These are phyloP conservation scores for Fusarium veterinarium DNA, from an alignment of 2,329 filamentous ascomycete genomes.

Conservation along the genomic window DNA sequence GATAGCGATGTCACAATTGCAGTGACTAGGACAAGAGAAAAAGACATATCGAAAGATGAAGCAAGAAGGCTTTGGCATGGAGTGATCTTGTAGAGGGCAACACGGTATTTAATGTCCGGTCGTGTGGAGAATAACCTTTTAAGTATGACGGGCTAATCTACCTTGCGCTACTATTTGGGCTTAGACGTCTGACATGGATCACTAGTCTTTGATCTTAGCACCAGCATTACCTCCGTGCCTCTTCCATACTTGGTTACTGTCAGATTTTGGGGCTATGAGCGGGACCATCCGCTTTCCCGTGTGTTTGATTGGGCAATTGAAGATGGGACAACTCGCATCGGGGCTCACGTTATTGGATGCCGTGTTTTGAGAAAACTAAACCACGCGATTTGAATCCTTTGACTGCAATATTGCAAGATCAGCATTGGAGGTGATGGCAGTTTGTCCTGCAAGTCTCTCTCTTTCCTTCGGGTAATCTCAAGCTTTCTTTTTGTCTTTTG, in stretches of 20 bases:
- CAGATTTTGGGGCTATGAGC: neutral
- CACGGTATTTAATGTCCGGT: neutral
- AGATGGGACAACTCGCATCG: neutral
- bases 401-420: fast-evolving
- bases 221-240: neutral
- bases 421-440: fast-evolving
- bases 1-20: neutral
- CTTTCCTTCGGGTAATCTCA: fast-evolving
- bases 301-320: neutral
- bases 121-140: fast-evolving
- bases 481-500: fast-evolving
- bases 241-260: neutral
- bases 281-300: neutral
- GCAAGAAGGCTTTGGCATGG: fast-evolving
- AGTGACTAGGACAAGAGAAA: fast-evolving
- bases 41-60: fast-evolving
- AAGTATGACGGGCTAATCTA: neutral
- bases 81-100: too few relatives aligned
- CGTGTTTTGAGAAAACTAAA: fast-evolving
- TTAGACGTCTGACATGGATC: too few relatives aligned
- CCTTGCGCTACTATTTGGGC: neutral
- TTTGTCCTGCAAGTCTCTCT: fast-evolving
- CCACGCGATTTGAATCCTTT: fast-evolving
- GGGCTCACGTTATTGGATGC: neutral
- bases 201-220: neutral